Conservation (phyloP, 2,329 filamentous ascomycete species). For the Xenosphaeropsis pyriputrescens region DNA sequence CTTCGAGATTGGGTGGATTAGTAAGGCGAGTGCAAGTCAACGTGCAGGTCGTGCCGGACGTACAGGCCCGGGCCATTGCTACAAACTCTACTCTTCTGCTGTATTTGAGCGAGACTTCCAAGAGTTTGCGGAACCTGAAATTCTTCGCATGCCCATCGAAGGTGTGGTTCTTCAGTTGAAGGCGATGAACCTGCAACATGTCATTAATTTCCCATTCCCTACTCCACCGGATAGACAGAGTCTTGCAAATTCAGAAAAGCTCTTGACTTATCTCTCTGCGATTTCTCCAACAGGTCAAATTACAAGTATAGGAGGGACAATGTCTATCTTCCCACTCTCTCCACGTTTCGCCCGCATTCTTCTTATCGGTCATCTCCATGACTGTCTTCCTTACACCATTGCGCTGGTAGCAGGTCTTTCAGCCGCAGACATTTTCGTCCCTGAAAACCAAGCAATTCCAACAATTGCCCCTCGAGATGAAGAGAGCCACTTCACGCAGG, state of each 20-base stretch:
- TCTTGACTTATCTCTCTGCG: constrained; percentile 75
- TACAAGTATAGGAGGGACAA: constrained; percentile 66
- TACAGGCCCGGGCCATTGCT: constrained; percentile 93
- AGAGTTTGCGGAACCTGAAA: constrained; percentile 76
- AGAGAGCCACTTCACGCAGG: constrained; percentile 41
- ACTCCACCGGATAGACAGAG: constrained; percentile 70
- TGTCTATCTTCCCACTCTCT: constrained; percentile 80
- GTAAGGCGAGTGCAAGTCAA: constrained; percentile 89
- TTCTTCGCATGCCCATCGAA: constrained; percentile 83
- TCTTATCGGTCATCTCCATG: constrained; percentile 71
- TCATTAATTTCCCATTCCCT: constrained; percentile 91
- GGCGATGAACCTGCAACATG: constrained; percentile 79
- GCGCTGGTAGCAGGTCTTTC: constrained; percentile 80
- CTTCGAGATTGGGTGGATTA: constrained; percentile 93
- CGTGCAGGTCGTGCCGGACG: constrained; percentile 86
- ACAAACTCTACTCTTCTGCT: constrained; percentile 84
- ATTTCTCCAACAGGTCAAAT: constrained; percentile 58
- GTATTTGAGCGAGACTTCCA: constrained; percentile 84
- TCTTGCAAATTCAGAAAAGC: constrained; percentile 69
- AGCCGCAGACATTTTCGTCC: constrained; percentile 75
- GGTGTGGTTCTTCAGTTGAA: constrained; percentile 88
- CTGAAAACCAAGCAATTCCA: constrained; percentile 63
- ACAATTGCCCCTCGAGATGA: constrained; percentile 31
- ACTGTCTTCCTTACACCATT: constrained; percentile 73
- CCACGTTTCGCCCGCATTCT: constrained; percentile 87